Evolutionary conservation across 1,284 basidiomycete genomes (phyloP).

Genomic region (Moesziomyces sp.): DNA sequence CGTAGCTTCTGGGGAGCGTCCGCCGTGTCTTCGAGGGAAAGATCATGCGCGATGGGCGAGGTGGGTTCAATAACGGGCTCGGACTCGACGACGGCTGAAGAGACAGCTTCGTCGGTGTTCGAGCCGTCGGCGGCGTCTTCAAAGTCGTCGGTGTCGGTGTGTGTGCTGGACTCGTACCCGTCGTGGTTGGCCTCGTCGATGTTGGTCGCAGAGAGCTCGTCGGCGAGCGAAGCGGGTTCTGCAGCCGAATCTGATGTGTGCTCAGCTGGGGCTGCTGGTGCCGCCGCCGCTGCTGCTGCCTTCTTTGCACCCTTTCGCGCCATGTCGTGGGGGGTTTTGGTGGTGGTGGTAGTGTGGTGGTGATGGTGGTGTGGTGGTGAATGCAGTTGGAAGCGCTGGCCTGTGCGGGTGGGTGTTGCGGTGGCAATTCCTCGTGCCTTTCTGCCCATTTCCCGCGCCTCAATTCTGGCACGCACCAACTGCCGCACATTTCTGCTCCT

Average conservation of each 20-base stretch:
- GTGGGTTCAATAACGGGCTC: not conserved
- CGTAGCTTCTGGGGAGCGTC: constrained; percentile 2
- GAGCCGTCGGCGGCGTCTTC: constrained; percentile 46
- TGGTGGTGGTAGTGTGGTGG: not conserved
- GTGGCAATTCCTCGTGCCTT: too few relatives aligned
- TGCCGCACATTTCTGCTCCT: too few relatives aligned
- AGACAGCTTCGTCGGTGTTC: constrained; percentile 16
- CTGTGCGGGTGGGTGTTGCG: too few relatives aligned
- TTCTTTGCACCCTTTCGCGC: constrained; percentile 20
- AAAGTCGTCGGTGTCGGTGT: constrained; percentile 46
- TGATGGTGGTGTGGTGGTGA: not conserved
- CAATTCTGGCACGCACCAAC: too few relatives aligned
- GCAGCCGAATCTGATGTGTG: too few relatives aligned
- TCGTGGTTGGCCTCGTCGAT: constrained; percentile 8
- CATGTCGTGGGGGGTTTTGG: too few relatives aligned
- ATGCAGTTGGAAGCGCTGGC: not conserved
- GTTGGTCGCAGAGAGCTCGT: constrained; percentile 23
- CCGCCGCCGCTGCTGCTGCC: constrained; percentile 7
- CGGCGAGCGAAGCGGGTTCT: constrained; percentile 17
- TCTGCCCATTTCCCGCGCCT: too few relatives aligned
- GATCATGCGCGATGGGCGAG: not conserved
- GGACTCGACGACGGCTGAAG: constrained; percentile 14
- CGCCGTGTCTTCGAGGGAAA: constrained; percentile 11
- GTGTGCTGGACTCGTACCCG: constrained; percentile 40
- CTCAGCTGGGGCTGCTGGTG: not conserved